phyloP scores from a whole-genome alignment of 805 yeast species.

The Saccharomycopsis oosterbeekiorum region DNA sequence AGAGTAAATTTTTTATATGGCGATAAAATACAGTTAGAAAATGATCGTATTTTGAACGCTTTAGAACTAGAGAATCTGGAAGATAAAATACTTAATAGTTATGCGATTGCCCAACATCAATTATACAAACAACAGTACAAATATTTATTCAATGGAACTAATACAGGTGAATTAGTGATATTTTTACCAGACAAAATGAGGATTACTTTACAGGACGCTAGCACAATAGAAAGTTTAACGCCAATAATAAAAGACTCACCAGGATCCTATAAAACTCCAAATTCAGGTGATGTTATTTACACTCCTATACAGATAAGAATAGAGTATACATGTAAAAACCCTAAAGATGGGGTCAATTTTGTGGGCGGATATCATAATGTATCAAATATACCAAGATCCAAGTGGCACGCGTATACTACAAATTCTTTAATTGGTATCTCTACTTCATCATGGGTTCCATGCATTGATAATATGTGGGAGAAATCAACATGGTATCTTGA shows the following conservation, averaged over 20 bases:
- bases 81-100: constrained; percentile 8
- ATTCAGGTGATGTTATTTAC: constrained; percentile 40
- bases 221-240: constrained; percentile 26
- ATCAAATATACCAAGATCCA: constrained; percentile 30
- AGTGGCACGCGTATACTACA: constrained; percentile 81
- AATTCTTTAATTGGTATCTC: constrained; percentile 70
- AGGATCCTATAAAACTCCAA: constrained; percentile 28
- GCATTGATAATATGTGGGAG: constrained; percentile 82
- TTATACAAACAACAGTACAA: constrained; percentile 42
- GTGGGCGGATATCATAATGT: constrained; percentile 44
- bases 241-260: constrained; percentile 33
- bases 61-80: constrained; percentile 2
- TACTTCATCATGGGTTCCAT: constrained; percentile 97
- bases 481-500: constrained; percentile 88
- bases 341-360: constrained; percentile 68
- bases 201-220: constrained; percentile 47
- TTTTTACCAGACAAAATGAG: constrained; percentile 57
- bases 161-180: constrained; percentile 58
- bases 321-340: constrained; percentile 53
- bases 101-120: constrained; percentile 2
- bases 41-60: constrained; percentile 28
- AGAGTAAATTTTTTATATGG: constrained; percentile 44
- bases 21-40: constrained; percentile 38
- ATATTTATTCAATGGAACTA: constrained; percentile 39
- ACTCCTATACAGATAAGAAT: constrained; percentile 68